phyloP scores from a whole-genome alignment of 345 rosid species.

The Citrus medica region DNA sequence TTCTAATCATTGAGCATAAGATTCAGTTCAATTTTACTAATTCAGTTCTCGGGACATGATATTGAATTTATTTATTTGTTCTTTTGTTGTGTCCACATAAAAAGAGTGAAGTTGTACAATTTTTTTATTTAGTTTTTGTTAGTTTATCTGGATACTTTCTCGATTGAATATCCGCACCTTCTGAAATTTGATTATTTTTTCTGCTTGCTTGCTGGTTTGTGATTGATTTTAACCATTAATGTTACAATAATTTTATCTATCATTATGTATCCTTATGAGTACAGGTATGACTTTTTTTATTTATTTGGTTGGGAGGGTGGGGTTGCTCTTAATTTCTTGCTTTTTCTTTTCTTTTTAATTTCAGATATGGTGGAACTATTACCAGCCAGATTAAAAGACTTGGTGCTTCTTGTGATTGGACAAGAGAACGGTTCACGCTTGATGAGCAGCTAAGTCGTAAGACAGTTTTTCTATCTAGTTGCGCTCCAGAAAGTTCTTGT shows the following conservation, averaged over 20 bases:
- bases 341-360: constrained; percentile 6
- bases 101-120: neutral
- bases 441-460: constrained; percentile 99
- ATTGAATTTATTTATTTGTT: too few species aligned
- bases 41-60: neutral
- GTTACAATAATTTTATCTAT: neutral
- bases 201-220: neutral
- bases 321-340: constrained; percentile 3
- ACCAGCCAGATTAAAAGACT: constrained; percentile 93
- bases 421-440: constrained; percentile 88
- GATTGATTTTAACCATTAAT: neutral
- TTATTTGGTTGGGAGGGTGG: neutral
- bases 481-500: constrained; percentile 4
- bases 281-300: neutral
- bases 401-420: constrained; percentile 99
- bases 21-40: neutral
- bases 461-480: constrained; percentile 46
- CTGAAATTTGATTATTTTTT: neutral
- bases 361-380: constrained; percentile 93
- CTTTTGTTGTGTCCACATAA: too few species aligned
- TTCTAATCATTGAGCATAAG: neutral
- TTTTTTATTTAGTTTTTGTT: neutral
- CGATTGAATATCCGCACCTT: neutral
- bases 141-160: neutral
- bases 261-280: neutral